phyloP scores from a whole-genome alignment of 441 rosid species.

The Eutrema salsugineum region DNA sequence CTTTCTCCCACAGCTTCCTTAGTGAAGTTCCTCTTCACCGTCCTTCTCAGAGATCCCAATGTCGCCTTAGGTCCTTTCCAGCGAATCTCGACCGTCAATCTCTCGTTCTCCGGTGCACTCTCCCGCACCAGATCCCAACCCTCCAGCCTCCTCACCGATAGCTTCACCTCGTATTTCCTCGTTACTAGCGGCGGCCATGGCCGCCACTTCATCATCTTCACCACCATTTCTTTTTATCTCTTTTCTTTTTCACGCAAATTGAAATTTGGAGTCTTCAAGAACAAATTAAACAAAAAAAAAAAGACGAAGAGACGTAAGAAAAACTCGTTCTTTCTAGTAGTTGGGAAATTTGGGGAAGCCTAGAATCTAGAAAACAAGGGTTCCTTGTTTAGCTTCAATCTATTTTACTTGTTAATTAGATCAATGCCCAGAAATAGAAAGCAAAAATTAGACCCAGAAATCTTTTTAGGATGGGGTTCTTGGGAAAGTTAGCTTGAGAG shows the following conservation, averaged over 20 bases:
- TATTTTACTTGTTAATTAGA: not conserved
- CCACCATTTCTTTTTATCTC: constrained; percentile 55
- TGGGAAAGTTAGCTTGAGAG: not conserved
- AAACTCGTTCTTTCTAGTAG: constrained; percentile 6
- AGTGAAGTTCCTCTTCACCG: constrained; percentile 83
- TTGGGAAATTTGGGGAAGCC: constrained; percentile 1
- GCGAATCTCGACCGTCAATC: constrained; percentile 73
- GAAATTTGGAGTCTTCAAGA: not conserved
- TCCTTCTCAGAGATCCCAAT: constrained; percentile 68
- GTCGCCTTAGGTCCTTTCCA: constrained; percentile 95
- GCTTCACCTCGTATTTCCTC: constrained; percentile 72
- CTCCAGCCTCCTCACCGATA: constrained; percentile 62
- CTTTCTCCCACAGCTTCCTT: constrained; percentile 50
- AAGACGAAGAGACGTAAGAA: not conserved
- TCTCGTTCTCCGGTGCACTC: constrained; percentile 34
- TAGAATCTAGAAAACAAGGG: not conserved
- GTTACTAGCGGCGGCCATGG: constrained; percentile 88
- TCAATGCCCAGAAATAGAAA: constrained; percentile 29
- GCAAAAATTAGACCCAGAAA: constrained; percentile 1
- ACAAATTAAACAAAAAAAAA: not conserved
- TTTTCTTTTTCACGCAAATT: not conserved
- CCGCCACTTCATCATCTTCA: constrained; percentile 98
- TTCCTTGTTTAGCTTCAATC: not conserved
- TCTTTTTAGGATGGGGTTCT: not conserved
- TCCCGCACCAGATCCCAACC: constrained; percentile 74